A percentile compares a stretch with the other conserved stretches of the same genome.
These are phyloP conservation scores for Vitis riparia DNA, from an alignment of 164 flowering plant genomes.

Conservation along the genomic window DNA sequence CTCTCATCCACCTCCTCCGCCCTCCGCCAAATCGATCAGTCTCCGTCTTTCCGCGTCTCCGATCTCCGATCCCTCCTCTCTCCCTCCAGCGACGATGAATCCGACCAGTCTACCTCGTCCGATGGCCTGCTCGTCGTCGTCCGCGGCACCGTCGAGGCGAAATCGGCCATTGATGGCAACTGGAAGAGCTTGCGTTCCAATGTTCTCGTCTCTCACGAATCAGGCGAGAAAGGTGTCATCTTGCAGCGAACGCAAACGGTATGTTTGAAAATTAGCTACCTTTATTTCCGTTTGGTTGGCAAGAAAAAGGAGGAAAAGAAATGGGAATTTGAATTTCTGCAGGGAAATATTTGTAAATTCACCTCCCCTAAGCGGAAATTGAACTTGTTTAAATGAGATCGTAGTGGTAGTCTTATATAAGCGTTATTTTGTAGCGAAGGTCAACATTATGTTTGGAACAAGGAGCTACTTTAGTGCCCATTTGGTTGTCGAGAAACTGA, in stretches of 20 bases:
- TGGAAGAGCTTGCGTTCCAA: constrained; percentile 38
- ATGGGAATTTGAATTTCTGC: too few relatives aligned
- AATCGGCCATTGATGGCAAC: constrained; percentile 43
- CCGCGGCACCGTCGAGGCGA: constrained; percentile 67
- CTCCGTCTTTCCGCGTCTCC: constrained; percentile 49
- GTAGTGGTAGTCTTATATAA: too few relatives aligned
- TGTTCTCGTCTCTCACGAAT: constrained; percentile 50
- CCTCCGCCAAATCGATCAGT: constrained; percentile 43
- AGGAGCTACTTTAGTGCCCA: too few relatives aligned
- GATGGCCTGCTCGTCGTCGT: constrained; percentile 50
- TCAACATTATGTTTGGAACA: too few relatives aligned
- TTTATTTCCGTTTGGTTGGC: neutral
- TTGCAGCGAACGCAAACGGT: constrained; percentile 66
- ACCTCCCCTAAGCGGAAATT: too few relatives aligned
- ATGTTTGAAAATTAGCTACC: constrained; percentile 1
- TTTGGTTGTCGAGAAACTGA: too few relatives aligned
- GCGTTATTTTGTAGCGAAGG: too few relatives aligned
- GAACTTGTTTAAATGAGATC: too few relatives aligned
- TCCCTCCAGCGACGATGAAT: constrained; percentile 13
- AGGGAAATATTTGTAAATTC: neutral
- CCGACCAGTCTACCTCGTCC: constrained; percentile 1
- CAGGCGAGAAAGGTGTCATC: constrained; percentile 66
- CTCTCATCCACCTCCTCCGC: constrained; percentile 46
- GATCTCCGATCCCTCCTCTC: constrained; percentile 62
- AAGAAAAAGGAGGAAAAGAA: too few relatives aligned